phyloP scores from a whole-genome alignment of 768 basidiomycete species.

The Leccinum sublutescens region DNA sequence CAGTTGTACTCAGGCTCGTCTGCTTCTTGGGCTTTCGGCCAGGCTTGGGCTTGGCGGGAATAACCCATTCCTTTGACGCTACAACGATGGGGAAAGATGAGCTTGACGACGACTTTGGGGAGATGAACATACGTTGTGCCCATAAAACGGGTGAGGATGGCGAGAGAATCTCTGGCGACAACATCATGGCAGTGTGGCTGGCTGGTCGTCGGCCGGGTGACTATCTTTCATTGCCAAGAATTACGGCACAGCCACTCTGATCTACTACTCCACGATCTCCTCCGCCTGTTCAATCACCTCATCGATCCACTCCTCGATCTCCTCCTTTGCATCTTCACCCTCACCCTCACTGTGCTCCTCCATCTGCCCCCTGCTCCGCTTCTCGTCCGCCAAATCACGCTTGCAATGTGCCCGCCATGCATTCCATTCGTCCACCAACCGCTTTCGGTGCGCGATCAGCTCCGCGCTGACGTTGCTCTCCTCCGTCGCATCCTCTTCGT shows the following conservation, averaged over 20 bases:
- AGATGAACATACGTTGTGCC: slow-evolving; percentile 60
- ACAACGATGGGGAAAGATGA: slow-evolving; percentile 3
- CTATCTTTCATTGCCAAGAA: not conserved
- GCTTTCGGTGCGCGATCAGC: slow-evolving; percentile 82
- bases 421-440: slow-evolving; percentile 98
- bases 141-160: slow-evolving; percentile 60
- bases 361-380: slow-evolving; percentile 38
- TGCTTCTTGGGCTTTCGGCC: slow-evolving; percentile 88
- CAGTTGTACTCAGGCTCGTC: slow-evolving; percentile 19
- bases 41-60: slow-evolving; percentile 83
- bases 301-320: slow-evolving; percentile 92
- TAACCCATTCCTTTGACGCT: slow-evolving; percentile 92
- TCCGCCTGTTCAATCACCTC: slow-evolving; percentile 92
- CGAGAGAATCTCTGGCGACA: slow-evolving; percentile 26
- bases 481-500: slow-evolving; percentile 95
- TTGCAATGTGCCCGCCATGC: slow-evolving; percentile 83
- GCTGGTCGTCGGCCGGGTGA: not conserved
- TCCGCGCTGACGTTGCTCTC: slow-evolving; percentile 95
- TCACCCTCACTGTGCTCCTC: slow-evolving; percentile 35
- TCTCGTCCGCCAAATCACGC: slow-evolving; percentile 61
- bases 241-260: slow-evolving; percentile 24
- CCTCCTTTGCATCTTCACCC: slow-evolving; percentile 69
- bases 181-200: slow-evolving; percentile 23
- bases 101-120: not conserved
- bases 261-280: slow-evolving; percentile 49